These are phyloP conservation scores for Rhizoctonia solani DNA, from an alignment of 1,284 basidiomycete genomes.

Conservation along the genomic window DNA sequence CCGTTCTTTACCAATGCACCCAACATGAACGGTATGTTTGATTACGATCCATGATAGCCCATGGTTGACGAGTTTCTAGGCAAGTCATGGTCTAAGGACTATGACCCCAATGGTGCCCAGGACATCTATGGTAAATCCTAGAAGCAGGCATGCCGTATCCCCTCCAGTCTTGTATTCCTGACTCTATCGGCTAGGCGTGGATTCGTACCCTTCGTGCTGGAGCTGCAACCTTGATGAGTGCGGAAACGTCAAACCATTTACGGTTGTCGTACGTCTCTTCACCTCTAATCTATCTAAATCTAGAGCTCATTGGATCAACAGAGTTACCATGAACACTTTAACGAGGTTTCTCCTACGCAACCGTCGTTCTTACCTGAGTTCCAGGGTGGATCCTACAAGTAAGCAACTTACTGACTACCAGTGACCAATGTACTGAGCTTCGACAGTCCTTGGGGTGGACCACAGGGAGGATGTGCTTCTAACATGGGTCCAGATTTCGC, in stretches of 20 bases:
- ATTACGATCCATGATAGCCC: neutral
- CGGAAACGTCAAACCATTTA: constrained; percentile 30
- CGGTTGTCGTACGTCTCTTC: constrained; percentile 22
- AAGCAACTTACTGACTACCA: no score
- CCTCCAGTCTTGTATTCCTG: neutral
- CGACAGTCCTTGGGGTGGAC: constrained; percentile 35
- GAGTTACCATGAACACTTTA: constrained; percentile 29
- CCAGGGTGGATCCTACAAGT: constrained; percentile 37
- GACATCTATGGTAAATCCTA: constrained; percentile 30
- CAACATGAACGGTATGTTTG: constrained; percentile 19
- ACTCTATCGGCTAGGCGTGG: constrained; percentile 1
- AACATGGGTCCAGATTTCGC: constrained; percentile 35
- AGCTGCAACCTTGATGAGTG: constrained; percentile 36
- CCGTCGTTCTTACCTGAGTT: constrained; percentile 36
- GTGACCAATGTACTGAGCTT: no score
- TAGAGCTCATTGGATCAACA: neutral
- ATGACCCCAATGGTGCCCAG: constrained; percentile 30
- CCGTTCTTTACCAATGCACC: constrained; percentile 37
- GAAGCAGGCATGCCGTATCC: no score
- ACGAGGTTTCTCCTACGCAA: constrained; percentile 33
- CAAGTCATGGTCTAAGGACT: constrained; percentile 36
- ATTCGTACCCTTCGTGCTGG: constrained; percentile 36
- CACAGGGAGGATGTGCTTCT: constrained; percentile 33
- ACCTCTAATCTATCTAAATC: neutral
- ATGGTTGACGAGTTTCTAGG: neutral